Conservation (phyloP, 805 yeast species). For the Spencermartinsiella europaea region DNA sequence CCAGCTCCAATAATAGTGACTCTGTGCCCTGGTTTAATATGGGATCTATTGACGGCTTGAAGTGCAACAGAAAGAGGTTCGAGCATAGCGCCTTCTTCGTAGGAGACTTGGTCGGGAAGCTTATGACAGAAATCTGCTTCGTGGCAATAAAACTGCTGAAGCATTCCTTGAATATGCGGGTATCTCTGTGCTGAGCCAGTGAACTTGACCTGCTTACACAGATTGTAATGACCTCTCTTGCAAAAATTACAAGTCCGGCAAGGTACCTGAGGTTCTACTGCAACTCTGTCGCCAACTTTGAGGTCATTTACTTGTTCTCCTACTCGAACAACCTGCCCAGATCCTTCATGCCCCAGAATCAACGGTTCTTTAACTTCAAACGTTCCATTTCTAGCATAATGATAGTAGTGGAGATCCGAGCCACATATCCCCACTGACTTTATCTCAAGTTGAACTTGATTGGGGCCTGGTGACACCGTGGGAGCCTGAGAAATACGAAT, state of each 20-base stretch:
- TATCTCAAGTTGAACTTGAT: constrained; percentile 20
- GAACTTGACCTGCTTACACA: constrained; percentile 73
- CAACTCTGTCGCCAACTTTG: constrained; percentile 71
- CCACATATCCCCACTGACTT: constrained; percentile 16
- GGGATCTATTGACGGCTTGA: constrained; percentile 62
- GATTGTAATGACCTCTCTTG: constrained; percentile 76
- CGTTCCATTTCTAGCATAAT: constrained; percentile 10
- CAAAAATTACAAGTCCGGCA: constrained; percentile 73
- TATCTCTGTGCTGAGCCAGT: constrained; percentile 57
- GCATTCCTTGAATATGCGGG: constrained; percentile 89
- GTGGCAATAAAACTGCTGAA: constrained; percentile 71
- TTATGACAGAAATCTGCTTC: constrained; percentile 55
- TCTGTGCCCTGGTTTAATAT: constrained; percentile 53
- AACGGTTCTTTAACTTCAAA: constrained; percentile 56
- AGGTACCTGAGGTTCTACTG: constrained; percentile 81
- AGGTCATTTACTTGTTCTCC: constrained; percentile 58
- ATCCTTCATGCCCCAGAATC: constrained; percentile 78
- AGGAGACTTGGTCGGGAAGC: constrained; percentile 62
- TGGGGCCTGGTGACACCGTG: constrained; percentile 26
- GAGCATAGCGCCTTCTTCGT: constrained; percentile 75
- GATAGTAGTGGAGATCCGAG: constrained; percentile 16
- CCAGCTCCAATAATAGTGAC: constrained; percentile 81
- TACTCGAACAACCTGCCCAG: constrained; percentile 64
- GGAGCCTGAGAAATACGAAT: constrained; percentile 1
- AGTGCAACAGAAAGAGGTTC: constrained; percentile 84